Evolutionary conservation across 2,329 filamentous ascomycete genomes (phyloP), one percentile per base, ranked within the genome.

Genomic region (Xylaria multiplex): DNA sequence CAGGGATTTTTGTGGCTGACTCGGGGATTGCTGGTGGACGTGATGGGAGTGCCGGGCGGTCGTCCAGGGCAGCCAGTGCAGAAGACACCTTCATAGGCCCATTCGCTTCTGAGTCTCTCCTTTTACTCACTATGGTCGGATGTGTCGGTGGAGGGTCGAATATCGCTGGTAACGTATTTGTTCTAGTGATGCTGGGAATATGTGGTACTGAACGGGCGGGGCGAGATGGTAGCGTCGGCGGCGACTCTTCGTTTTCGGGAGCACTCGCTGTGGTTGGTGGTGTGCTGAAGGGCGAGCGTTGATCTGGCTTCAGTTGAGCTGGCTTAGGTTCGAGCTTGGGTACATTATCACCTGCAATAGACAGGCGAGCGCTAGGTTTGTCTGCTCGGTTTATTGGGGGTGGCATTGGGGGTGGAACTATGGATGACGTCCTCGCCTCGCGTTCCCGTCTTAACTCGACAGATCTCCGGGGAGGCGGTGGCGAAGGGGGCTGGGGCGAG

Each of bases 301-400:
- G 54, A 13, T 74, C 82, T 80, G 67, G 82, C 77, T 74, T 79
- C 50, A 75, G 81, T 40, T 73, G 81, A 72, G 49, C 49, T n/a
- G 69, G 79, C 73, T 70, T 77, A 67, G 71, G 63, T 46, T 82
- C 80, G 27, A 76, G 69, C 49, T 73, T 77, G 7, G 74, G 71
- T 6, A 73, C 74, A 62, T 73, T 74, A 43, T 71, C 71, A 22
- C 72, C 70, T 30, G 73, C 63, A 43, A 68, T 72, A 56, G 88
- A 87, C 9, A 79, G 77, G 11, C 84, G 84, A 60, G 91, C 85
- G 72, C 88, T 90, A 3, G 91, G 90, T 78, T 96, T 97, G 46
- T 92, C 92, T 35, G 89, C 88, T 61, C 94, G 88, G 76, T 96
- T 96, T 43, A 94, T 85, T 0, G 91, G 91, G 4, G 93, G 93